Base-by-base conservation (phyloP, 1,284 basidiomycete genomes). In the Puccinia coronata region DNA sequence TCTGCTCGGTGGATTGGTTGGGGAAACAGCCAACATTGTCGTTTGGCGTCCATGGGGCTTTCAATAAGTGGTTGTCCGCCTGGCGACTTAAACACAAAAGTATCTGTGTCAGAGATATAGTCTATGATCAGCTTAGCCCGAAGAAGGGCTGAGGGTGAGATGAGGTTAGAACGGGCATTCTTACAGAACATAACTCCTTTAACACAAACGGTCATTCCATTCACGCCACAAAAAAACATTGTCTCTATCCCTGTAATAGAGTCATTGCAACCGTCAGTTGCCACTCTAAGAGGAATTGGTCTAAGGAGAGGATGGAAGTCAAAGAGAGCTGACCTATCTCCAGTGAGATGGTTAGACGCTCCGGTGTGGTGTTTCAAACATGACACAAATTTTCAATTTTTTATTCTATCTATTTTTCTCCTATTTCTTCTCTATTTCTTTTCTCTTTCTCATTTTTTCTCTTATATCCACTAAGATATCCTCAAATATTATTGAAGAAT, bases 231-330 rank as follows among this genome's bases (percentile, higher is more conserved):
- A 59, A 73, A 73, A 73, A 55, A 57, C 20, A 73, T 51, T 5
- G 28, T 53, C 9, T 49, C 70, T 49, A 53, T 34, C 8, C 70
- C 70, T 72, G 43, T 72, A 16, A 72, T 36, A 39, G 25, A 39
- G 12, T 73, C 14, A 73, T 12, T 39, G 34, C 43, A 73, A 51
- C 49, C 49, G 18, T 51, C 49, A 51, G 49, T 51, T 51, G 49
- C 49, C 9, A 73, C 71, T 57, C 39, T 73, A 4, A 73, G 25
- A 55, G 71, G 49, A 23, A 73, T 73, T 1, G 71, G 71, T 2
- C 39, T 25, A 12, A 23, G 23, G 1, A 57, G 31, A 1, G n/a
- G 12, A 23, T 3, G 9, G 28, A 55, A 55, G 11, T 55, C 34
- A 55, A n/a, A 73, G 2, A 73, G n/a, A 5, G 20, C 55, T 55